Evolutionary conservation across 139 green algal species (phyloP).

Genomic region (Pleodorina starrii): DNA sequence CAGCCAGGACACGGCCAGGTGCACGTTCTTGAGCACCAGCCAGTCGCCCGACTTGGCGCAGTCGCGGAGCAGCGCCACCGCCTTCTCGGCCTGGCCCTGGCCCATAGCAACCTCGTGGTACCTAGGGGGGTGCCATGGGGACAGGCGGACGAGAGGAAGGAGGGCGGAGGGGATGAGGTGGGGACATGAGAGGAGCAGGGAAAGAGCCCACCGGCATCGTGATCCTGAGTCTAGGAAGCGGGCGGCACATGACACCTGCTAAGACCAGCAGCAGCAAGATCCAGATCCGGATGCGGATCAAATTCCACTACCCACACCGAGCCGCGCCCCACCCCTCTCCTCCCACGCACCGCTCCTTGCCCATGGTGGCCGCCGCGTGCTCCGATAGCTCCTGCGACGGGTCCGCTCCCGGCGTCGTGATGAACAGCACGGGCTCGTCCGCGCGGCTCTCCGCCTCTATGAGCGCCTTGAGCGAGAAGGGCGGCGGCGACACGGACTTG

Average conservation of each 20-base stretch:
- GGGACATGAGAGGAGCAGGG: too few species aligned
- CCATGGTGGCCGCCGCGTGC: slow-evolving; percentile 64
- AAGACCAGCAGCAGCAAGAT: too few species aligned
- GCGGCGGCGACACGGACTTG: slow-evolving; percentile 61
- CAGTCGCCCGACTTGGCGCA: slow-evolving; percentile 75
- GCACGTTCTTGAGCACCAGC: slow-evolving; percentile 91
- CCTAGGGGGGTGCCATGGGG: too few species aligned
- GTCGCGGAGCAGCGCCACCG: slow-evolving; percentile 78
- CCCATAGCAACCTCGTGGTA: slow-evolving; percentile 88
- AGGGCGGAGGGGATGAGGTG: too few species aligned
- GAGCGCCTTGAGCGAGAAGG: slow-evolving; percentile 63
- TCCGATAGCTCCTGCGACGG: slow-evolving; percentile 84
- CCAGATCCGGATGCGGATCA: too few species aligned
- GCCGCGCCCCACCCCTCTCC: too few species aligned
- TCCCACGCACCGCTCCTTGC: slow-evolving; percentile 52
- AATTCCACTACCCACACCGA: too few species aligned
- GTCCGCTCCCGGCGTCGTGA: slow-evolving; percentile 83
- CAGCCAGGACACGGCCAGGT: slow-evolving; percentile 86
- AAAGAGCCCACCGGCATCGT: too few species aligned
- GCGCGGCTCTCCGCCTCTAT: slow-evolving; percentile 45
- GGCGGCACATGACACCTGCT: too few species aligned
- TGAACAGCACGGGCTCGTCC: slow-evolving; percentile 81
- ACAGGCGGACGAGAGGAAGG: too few species aligned
- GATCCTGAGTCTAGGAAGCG: too few species aligned
- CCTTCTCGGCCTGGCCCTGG: slow-evolving; percentile 83